These are phyloP conservation scores for Scutellaria baicalensis DNA, from an alignment of 257 asterid genomes.

Conservation along the genomic window DNA sequence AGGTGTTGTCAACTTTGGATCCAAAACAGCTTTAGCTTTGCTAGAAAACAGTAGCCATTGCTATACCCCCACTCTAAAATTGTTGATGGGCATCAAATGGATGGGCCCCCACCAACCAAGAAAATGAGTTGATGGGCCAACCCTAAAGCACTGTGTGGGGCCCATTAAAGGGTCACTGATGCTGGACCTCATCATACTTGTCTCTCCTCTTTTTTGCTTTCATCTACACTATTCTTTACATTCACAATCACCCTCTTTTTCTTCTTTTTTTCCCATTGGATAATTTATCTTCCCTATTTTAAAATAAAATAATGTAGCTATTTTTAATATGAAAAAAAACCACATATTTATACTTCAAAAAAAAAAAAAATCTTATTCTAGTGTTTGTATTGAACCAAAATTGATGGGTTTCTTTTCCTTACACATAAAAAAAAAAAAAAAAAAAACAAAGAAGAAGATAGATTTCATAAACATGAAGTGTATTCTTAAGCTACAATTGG, in stretches of 20 bases:
- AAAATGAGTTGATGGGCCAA: conserved; percentile 32
- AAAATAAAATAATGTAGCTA: background rate
- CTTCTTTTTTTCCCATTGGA: background rate
- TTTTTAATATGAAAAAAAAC: background rate
- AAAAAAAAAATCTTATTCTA: no score
- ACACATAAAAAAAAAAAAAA: no score
- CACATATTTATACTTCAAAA: no score
- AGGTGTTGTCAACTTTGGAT: conserved; percentile 51
- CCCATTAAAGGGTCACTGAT: conserved; percentile 23
- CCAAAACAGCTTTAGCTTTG: conserved; percentile 44
- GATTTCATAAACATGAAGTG: no score
- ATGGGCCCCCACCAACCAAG: conserved; percentile 32
- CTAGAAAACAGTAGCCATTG: conserved; percentile 15
- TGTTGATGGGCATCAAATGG: conserved; percentile 26
- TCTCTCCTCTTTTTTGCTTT: conserved; percentile 18
- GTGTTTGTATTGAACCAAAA: no score
- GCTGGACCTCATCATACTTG: conserved; percentile 64
- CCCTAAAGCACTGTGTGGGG: conserved; percentile 11
- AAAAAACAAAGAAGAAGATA: no score
- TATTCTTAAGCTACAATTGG: no score
- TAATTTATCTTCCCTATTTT: background rate
- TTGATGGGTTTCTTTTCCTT: background rate
- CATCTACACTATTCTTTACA: conserved; percentile 1
- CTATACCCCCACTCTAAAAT: conserved; percentile 17
- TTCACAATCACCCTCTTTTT: background rate